Percentiles rank a stretch among this genome's conserved stretches.
These are phyloP conservation scores for Carex littledalei DNA, from an alignment of 176 grass and related monocot species.

Conservation along the genomic window DNA sequence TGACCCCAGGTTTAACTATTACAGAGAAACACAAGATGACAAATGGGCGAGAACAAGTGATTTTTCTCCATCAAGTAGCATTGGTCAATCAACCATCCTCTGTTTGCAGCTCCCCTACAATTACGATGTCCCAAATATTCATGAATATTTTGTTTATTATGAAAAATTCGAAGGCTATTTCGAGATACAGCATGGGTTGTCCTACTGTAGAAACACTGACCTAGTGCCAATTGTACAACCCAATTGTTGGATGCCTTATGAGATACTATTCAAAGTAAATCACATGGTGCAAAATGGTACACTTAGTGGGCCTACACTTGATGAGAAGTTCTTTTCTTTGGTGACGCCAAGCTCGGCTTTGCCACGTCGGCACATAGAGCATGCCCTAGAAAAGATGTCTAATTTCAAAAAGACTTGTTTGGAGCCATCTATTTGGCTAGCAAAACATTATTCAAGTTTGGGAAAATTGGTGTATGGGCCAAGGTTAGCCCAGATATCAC, in stretches of 20 bases:
- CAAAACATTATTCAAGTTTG: constrained; percentile 33
- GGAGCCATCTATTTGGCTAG: constrained; percentile 61
- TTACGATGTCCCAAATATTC: constrained; percentile 49
- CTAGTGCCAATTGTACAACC: constrained; percentile 64
- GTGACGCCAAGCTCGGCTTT: constrained; percentile 31
- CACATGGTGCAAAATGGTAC: constrained; percentile 84
- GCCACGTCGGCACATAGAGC: constrained; percentile 40
- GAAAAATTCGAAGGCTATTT: constrained; percentile 40
- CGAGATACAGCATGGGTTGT: constrained; percentile 21
- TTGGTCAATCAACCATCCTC: constrained; percentile 72
- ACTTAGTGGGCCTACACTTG: constrained; percentile 66
- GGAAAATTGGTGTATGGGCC: constrained; percentile 1
- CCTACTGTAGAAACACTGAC: constrained; percentile 43
- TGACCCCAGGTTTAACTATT: constrained; percentile 55
- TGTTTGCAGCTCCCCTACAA: constrained; percentile 47
- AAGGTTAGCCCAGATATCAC: constrained; percentile 35
- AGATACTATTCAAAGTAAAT: constrained; percentile 81
- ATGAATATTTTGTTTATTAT: constrained; percentile 61
- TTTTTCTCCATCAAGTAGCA: constrained; percentile 61
- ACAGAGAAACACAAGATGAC: constrained; percentile 55
- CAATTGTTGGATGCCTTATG: constrained; percentile 47
- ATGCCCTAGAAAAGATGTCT: constrained; percentile 62
- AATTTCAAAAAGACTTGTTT: constrained; percentile 55
- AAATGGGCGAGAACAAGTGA: constrained; percentile 68
- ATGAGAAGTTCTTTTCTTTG: constrained; percentile 42